Evolutionary conservation across 345 rosid genomes (phyloP), one percentile per base, ranked within the genome.

Genomic region (Populus simonii): DNA sequence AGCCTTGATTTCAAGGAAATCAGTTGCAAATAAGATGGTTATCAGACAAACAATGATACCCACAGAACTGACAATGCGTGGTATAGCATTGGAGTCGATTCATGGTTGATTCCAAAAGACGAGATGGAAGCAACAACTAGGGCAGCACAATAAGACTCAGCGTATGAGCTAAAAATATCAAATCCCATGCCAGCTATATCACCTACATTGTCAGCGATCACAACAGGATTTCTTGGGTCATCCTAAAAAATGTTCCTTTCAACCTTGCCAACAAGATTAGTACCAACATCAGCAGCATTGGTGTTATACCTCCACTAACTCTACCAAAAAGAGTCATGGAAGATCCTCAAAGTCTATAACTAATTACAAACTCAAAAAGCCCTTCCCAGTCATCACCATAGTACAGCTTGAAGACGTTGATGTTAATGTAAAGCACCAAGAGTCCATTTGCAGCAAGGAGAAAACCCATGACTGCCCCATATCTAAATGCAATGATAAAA

Each of bases 111-210:
- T 71, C 95, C 93, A 73, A 91, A 89, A 13, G 92, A 91, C 68
- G 95, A 91, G 62, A 91, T 91, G 68, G 92, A 91, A 74, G 95
- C 93, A 68, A 91, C 92, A 51, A 91, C 92, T 38, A 89, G 88
- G 36, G 95, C 89, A 78, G 92, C 93, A 84, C 95, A 91, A 7
- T 93, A 91, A 66, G 93, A 85, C 71, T 91, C 93, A 0, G 92
- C 93, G 29, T 88, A 91, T 18, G 93, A 91, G 51, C 93, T 92
- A 72, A 91, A 91, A 43, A 91, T 89, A 84, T 88, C 93, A 25
- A 90, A 91, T 80, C 95, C 93, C 93, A 91, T 92, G 51, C 92
- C 92, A 74, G 94, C 94, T 5, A 92, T 92, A 76, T 92, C 94
- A 22, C 94, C 97, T 69, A 92, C 92, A 82, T 92, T 92, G 20